Conservation (phyloP, 345 rosid species). For the Brassica incana region DNA sequence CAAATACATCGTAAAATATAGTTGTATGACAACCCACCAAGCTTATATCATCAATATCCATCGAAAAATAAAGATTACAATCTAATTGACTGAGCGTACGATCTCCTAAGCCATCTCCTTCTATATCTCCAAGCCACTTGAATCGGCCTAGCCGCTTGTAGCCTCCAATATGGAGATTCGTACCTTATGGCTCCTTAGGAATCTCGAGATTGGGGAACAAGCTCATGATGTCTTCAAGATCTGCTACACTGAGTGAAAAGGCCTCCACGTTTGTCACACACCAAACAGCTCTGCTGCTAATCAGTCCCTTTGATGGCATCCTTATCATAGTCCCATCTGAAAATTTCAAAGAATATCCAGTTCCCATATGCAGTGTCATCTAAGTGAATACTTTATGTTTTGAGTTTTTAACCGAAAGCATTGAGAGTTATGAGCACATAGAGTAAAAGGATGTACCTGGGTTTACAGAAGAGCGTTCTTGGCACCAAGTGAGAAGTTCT, state of each 20-base stretch:
- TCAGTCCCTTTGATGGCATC: conserved; percentile 47
- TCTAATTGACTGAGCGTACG: neutral
- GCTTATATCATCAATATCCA: neutral
- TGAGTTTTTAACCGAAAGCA: neutral
- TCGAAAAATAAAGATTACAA: neutral
- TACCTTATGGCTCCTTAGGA: neutral
- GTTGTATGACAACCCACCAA: neutral
- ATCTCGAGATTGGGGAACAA: neutral
- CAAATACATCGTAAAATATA: neutral
- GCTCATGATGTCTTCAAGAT: neutral
- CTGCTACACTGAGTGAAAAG: conserved; percentile 39
- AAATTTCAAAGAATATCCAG: conserved; percentile 16
- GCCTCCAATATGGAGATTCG: neutral
- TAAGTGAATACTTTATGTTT: neutral
- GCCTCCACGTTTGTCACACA: conserved; percentile 81
- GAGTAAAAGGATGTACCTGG: neutral
- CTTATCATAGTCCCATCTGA: conserved; percentile 60
- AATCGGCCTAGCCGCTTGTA: neutral
- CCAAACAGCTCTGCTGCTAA: conserved; percentile 56
- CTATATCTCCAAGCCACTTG: neutral
- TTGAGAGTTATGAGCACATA: neutral
- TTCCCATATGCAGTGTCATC: neutral
- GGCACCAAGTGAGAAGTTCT: neutral
- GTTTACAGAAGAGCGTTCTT: neutral
- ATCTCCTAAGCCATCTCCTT: neutral